These are phyloP conservation scores for Colletotrichum spinosum DNA, from an alignment of 2,329 filamentous ascomycete genomes.

Conservation along the genomic window DNA sequence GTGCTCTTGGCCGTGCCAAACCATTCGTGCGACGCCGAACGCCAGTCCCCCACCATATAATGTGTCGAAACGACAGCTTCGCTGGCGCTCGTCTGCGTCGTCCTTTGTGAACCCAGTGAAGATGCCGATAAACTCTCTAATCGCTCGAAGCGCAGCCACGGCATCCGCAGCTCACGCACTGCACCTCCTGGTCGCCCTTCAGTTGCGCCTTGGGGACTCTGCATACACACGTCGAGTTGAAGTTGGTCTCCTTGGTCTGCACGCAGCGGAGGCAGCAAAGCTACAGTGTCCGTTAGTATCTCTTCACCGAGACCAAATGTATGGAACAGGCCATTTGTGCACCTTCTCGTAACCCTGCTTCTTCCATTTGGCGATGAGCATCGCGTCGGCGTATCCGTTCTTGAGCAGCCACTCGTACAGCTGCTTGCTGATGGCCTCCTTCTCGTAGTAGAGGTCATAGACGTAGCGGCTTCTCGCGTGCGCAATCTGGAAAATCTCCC, in stretches of 20 bases:
- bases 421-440: constrained; percentile 91
- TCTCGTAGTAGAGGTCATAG: constrained; percentile 98
- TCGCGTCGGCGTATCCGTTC: constrained; percentile 94
- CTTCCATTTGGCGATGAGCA: constrained; percentile 99
- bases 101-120: background rate
- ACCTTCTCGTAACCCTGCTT: constrained; percentile 99
- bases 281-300: constrained; percentile 53
- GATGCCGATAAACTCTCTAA: constrained; percentile 51
- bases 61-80: constrained; percentile 6
- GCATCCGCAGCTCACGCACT: constrained; percentile 96
- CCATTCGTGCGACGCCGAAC: constrained; percentile 30
- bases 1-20: constrained; percentile 5
- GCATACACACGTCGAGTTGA: constrained; percentile 97
- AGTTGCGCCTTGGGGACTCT: constrained; percentile 90
- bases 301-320: background rate
- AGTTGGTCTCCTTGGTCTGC: constrained; percentile 99
- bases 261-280: constrained; percentile 96
- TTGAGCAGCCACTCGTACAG: constrained; percentile 97
- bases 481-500: constrained; percentile 97
- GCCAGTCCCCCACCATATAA: constrained; percentile 17
- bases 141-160: constrained; percentile 90
- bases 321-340: constrained; percentile 40
- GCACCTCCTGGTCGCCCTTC: constrained; percentile 89
- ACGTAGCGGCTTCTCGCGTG: constrained; percentile 94
- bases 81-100: no score